Evolutionary conservation across 352 stramenopile genomes (phyloP), one percentile per base, ranked within the genome.

Genomic region (Globisporangium camurandrum): DNA sequence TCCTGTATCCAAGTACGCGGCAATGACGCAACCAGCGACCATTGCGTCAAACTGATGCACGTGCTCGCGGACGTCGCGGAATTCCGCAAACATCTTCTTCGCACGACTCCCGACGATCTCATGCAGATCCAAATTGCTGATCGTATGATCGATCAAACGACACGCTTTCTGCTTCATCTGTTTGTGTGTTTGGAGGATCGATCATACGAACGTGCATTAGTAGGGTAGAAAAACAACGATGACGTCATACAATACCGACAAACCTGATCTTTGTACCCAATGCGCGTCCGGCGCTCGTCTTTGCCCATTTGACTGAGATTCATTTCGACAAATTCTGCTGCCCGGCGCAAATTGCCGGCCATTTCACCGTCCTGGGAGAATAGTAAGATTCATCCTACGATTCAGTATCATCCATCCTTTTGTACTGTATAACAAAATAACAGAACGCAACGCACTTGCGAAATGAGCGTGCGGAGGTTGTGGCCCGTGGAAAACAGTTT

Each of bases 261-360:
- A 27, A 97, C 81, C 74, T 96, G 82, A 64, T 98, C 95, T 66
- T 98, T 98, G 76, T 98, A 98, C 48, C 95, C 95, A 57, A 97
- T 96, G 56, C 95, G 76, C 30, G 95, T 98, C 41, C 90, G 81
- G 42, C 90, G 84, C 67, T 98, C 91, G 43, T 97, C 91, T 55
- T 98, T 98, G 49, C 95, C 94, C 78, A 98, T 97, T 62, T 98
- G 88, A 62, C 83, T 97, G 63, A 98, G 79, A 59, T 98, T 98
- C 71, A 98, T 92, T 62, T 98, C 93, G 17, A 97, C 96, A 48
- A 97, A 97, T 36, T 96, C 84, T 45, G 83, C 78, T 30, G 83
- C 83, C 8, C 83, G 75, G 38, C 83, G 61, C 51, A 94, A 61
- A 51, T 94, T 92, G 12, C 79, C 83, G 42, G 83, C 80, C 76